Conservation (phyloP, 2,329 filamentous ascomycete species). For the Xylaria multiplex region DNA sequence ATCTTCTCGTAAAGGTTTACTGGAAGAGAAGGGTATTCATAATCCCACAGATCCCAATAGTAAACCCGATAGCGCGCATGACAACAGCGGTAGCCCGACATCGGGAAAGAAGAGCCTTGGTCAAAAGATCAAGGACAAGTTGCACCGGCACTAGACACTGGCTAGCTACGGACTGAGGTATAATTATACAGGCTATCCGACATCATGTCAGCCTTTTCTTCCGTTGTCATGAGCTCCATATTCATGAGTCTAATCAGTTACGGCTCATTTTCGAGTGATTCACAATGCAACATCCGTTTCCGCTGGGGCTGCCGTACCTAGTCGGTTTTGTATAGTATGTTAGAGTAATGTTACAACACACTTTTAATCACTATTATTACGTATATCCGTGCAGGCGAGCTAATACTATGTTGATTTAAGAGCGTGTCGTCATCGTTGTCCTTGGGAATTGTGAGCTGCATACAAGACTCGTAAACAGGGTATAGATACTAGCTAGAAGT, state of each 20-base stretch:
- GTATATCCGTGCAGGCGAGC: too few relatives aligned
- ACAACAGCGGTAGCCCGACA: slow-evolving; percentile 38
- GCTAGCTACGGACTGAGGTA: background rate
- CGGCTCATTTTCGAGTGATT: background rate
- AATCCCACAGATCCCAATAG: slow-evolving; percentile 39
- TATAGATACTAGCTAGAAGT: background rate
- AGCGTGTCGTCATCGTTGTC: background rate
- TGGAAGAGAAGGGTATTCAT: slow-evolving; percentile 63
- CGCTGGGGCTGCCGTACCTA: background rate
- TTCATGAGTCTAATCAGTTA: background rate
- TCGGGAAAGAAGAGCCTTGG: slow-evolving; percentile 63
- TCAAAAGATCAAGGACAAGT: slow-evolving; percentile 75
- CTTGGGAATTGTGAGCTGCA: too few relatives aligned
- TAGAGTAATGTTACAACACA: background rate
- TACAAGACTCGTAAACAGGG: too few relatives aligned
- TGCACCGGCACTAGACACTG: slow-evolving; percentile 61
- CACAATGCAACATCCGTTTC: background rate
- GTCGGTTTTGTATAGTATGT: background rate
- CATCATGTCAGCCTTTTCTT: background rate
- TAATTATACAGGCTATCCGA: background rate
- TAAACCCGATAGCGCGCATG: slow-evolving; percentile 34
- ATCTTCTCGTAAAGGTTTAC: slow-evolving; percentile 55
- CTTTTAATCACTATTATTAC: too few relatives aligned
- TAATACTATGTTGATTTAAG: too few relatives aligned
- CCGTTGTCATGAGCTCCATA: background rate